phyloP scores from a whole-genome alignment of 2,329 filamentous ascomycete genomes.

The Penicillium concentricum region DNA sequence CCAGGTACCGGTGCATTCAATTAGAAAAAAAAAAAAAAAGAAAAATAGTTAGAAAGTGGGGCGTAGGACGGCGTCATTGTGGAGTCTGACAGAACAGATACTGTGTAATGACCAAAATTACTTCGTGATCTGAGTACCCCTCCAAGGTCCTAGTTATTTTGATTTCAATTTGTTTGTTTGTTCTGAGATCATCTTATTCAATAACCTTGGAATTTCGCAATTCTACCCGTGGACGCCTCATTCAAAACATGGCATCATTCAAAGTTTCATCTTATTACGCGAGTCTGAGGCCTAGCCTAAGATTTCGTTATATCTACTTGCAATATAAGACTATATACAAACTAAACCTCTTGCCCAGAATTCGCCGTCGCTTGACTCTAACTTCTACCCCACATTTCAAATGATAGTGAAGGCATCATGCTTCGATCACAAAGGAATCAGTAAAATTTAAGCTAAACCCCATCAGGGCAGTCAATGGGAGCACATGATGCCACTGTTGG shows the following conservation, averaged over 20 bases:
- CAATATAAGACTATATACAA: not conserved
- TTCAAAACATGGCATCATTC: not conserved
- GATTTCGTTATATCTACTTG: not conserved
- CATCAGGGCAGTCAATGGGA: conserved; percentile 4
- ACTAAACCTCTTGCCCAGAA: not conserved
- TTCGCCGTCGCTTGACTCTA: conserved; percentile 14
- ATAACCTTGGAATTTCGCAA: not conserved
- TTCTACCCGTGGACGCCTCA: not conserved
- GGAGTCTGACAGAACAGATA: conserved; percentile 22
- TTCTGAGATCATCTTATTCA: conserved; percentile 1
- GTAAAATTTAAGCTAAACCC: conserved; percentile 5
- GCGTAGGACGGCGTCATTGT: conserved; percentile 27
- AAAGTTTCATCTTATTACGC: not conserved
- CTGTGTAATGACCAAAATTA: conserved; percentile 9
- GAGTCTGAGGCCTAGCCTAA: not conserved
- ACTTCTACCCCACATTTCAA: conserved; percentile 14
- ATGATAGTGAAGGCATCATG: conserved; percentile 12
- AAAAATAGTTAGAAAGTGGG: conserved; percentile 8
- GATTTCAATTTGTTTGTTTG: not conserved
- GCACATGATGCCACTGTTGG: conserved; percentile 15
- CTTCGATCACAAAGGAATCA: conserved; percentile 12
- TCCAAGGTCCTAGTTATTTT: conserved; percentile 2
- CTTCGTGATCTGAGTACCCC: not conserved
- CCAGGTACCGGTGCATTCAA: conserved; percentile 9
- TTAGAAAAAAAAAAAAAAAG: conserved; percentile 1